Percentiles rank a stretch among this genome's conserved stretches.
phyloP scores from a whole-genome alignment of 371 early-diverging fungal genomes.

The Dichotomocladium elegans region DNA sequence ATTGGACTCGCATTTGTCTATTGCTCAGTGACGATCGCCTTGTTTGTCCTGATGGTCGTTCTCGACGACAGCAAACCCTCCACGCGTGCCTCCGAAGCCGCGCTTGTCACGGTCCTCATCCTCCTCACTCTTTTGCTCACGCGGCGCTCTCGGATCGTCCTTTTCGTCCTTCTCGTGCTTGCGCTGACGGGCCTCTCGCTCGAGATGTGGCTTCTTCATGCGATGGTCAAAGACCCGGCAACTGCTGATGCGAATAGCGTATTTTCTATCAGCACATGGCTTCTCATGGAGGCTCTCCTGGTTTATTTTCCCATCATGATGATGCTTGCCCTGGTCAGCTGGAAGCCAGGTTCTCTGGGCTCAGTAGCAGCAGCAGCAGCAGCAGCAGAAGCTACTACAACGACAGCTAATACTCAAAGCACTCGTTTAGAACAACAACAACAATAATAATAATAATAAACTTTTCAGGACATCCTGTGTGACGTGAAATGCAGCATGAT shows the following conservation, averaged over 20 bases:
- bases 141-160: not conserved
- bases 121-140: not conserved
- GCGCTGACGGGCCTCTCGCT: constrained; percentile 14
- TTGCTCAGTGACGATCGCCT: not conserved
- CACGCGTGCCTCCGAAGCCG: constrained; percentile 1
- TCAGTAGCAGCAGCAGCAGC: not conserved
- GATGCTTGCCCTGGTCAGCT: not conserved
- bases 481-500: not conserved
- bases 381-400: too few species aligned
- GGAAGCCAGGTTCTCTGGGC: not conserved
- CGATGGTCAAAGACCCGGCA: not conserved
- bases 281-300: constrained; percentile 5
- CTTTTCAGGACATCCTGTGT: not conserved
- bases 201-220: constrained; percentile 17
- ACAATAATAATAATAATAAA: not conserved
- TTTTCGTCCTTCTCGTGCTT: constrained; percentile 14
- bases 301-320: constrained; percentile 1
- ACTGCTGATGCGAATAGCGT: too few species aligned
- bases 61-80: not conserved
- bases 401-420: too few species aligned
- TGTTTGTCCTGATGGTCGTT: not conserved
- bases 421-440: not conserved
- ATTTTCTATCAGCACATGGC: not conserved
- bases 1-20: not conserved
- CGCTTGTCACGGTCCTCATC: not conserved